Conservation (phyloP, 805 yeast genomes). For the Limtongia smithiae region DNA sequence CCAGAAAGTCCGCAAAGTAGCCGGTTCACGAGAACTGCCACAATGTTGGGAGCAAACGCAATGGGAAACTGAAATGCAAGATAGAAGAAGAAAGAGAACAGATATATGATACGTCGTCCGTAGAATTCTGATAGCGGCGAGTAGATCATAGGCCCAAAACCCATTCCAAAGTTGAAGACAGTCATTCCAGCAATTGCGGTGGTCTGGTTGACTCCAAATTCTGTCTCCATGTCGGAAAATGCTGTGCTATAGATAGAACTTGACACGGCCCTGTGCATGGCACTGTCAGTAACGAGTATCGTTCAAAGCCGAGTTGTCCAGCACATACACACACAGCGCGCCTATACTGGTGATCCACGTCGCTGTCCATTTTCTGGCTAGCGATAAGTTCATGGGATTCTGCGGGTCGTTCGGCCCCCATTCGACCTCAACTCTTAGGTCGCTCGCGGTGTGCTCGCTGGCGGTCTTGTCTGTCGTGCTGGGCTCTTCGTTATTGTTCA, state of each 20-base stretch:
- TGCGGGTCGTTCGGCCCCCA: slow-evolving; percentile 36
- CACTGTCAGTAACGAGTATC: background rate
- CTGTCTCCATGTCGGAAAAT: slow-evolving; percentile 38
- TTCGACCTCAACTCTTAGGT: no score
- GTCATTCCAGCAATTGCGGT: slow-evolving; percentile 50
- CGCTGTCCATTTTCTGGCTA: slow-evolving; percentile 39
- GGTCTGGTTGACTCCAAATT: slow-evolving; percentile 42
- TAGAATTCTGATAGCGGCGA: slow-evolving; percentile 69
- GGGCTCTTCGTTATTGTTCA: no score
- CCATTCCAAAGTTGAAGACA: slow-evolving; percentile 56
- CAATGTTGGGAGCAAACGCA: slow-evolving; percentile 39
- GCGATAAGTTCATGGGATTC: slow-evolving; percentile 40
- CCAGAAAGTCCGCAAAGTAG: slow-evolving; percentile 73
- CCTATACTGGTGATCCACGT: slow-evolving; percentile 32
- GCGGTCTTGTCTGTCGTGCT: no score
- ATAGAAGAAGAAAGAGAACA: slow-evolving; percentile 47
- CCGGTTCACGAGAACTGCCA: slow-evolving; percentile 55
- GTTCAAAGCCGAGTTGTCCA: slow-evolving; percentile 30
- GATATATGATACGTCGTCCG: slow-evolving; percentile 63
- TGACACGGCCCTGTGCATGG: no score
- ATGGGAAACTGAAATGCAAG: slow-evolving; percentile 49
- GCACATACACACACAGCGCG: slow-evolving; percentile 14
- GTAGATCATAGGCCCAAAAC: slow-evolving; percentile 56
- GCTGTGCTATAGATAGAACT: no score
- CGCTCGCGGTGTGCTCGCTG: no score